Conservation (phyloP, 306 rosid genomes). For the cucumber (Cucumis sativus) region DNA sequence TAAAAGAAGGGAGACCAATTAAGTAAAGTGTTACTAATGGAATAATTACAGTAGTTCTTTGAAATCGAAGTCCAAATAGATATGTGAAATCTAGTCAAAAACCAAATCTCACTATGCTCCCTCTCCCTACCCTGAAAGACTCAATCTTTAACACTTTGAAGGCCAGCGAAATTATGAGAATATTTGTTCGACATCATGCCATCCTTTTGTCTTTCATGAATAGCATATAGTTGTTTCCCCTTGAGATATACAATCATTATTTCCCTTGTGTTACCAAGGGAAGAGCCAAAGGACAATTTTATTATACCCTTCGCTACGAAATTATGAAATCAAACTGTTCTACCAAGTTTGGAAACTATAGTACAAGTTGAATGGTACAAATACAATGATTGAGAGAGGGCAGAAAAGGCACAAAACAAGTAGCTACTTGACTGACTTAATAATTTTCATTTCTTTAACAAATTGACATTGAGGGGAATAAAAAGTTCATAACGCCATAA, state of each 20-base stretch:
- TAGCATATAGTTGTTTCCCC: not conserved
- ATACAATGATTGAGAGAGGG: not conserved
- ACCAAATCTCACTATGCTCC: too few species aligned
- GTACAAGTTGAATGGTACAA: not conserved
- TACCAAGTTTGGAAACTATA: not conserved
- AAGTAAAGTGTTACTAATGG: too few species aligned
- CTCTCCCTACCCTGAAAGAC: too few species aligned
- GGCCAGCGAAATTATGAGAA: not conserved
- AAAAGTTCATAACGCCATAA: not conserved
- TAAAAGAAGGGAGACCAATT: too few species aligned
- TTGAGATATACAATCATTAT: not conserved
- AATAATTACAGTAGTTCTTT: too few species aligned
- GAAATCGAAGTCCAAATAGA: too few species aligned
- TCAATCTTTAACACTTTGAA: too few species aligned
- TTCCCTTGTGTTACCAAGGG: not conserved
- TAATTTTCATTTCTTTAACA: not conserved
- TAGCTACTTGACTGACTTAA: not conserved
- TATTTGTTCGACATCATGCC: not conserved
- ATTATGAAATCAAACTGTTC: not conserved
- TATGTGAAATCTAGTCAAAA: too few species aligned
- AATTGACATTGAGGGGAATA: not conserved
- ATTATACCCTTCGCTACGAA: not conserved
- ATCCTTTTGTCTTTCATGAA: not conserved
- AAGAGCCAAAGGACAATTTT: not conserved
- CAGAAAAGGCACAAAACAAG: not conserved